Evolutionary conservation across 2,329 filamentous ascomycete species (phyloP).

Genomic region (Paramyrothecium roridum): DNA sequence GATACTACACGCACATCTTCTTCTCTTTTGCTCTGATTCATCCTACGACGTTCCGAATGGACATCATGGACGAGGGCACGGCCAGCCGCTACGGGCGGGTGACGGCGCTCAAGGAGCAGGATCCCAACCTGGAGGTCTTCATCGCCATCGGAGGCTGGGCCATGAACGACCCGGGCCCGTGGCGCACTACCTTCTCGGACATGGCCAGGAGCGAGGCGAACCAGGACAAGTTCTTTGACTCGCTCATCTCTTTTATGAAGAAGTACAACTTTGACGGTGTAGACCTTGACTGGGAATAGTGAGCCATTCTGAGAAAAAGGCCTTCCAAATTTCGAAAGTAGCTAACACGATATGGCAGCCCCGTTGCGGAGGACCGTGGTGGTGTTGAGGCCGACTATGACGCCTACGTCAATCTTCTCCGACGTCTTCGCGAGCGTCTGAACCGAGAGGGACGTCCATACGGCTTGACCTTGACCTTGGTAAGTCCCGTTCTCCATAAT

Average conservation of each 20-base stretch:
- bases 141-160: slow-evolving; percentile 16
- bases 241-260: slow-evolving; percentile 20
- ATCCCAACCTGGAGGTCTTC: slow-evolving; percentile 5
- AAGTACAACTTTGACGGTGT: slow-evolving; percentile 24
- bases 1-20: slow-evolving; percentile 26
- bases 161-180: slow-evolving; percentile 31
- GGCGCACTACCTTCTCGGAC: slow-evolving; percentile 13
- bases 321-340: background rate
- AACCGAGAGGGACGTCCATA: background rate
- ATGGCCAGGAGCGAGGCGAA: slow-evolving; percentile 17
- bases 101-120: slow-evolving; percentile 3
- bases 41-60: slow-evolving; percentile 18
- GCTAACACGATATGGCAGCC: slow-evolving; percentile 3
- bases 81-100: background rate
- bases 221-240: slow-evolving; percentile 32
- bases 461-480: no score
- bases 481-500: no score
- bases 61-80: background rate
- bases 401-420: slow-evolving; percentile 12
- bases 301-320: background rate
- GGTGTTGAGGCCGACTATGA: slow-evolving; percentile 17
- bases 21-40: slow-evolving; percentile 32
- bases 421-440: background rate
- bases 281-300: slow-evolving; percentile 26
- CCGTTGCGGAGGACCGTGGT: slow-evolving; percentile 21